A percentile compares a stretch with the other conserved stretches of the same genome.
Conservation (phyloP, 768 basidiomycete genomes). For the Pulveroboletus sp. region DNA sequence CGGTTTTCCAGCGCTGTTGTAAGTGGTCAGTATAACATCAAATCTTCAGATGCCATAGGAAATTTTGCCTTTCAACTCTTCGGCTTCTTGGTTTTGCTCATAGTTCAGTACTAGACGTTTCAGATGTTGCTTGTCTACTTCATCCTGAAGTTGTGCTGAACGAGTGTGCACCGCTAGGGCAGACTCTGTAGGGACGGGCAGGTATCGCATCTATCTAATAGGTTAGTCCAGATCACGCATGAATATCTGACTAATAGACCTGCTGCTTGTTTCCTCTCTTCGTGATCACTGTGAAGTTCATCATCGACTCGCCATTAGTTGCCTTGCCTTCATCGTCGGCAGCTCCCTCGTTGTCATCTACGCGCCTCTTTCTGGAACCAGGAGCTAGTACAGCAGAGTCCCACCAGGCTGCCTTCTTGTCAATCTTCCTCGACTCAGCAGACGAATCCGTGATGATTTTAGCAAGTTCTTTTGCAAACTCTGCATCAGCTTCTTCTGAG, state of each 20-base stretch:
- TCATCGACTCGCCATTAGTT: constrained; percentile 39
- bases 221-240: constrained; percentile 9
- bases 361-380: constrained; percentile 58
- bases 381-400: constrained; percentile 79
- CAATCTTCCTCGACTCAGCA: constrained; percentile 76
- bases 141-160: constrained; percentile 88
- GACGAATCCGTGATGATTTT: constrained; percentile 91
- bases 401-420: constrained; percentile 88
- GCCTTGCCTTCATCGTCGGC: constrained; percentile 35
- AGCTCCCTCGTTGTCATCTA: constrained; percentile 55
- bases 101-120: constrained; percentile 93
- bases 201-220: constrained; percentile 62
- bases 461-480: constrained; percentile 93
- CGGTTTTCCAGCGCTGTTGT: constrained; percentile 61
- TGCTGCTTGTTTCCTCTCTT: constrained; percentile 93
- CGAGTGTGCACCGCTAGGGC: constrained; percentile 87
- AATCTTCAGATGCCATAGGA: not conserved
- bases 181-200: constrained; percentile 85
- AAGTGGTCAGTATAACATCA: not conserved
- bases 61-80: constrained; percentile 65
- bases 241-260: constrained; percentile 36
- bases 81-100: constrained; percentile 83
- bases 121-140: constrained; percentile 93
- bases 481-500: constrained; percentile 84
- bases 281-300: constrained; percentile 91